Conservation (phyloP, 73 alveolate species). For the Tetrahymena thermophila region DNA sequence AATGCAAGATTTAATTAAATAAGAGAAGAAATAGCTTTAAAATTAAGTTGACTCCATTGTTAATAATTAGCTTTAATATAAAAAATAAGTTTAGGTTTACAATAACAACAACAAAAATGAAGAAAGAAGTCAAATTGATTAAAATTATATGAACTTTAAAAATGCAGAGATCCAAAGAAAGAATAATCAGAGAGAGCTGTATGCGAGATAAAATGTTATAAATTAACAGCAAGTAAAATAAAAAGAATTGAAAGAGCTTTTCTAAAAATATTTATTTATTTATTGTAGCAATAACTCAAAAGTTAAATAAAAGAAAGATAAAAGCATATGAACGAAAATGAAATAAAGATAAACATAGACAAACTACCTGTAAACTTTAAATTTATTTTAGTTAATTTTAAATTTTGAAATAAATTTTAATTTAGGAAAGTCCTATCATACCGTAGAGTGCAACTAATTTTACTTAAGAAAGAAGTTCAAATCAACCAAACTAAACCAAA, state of each 20-base stretch:
- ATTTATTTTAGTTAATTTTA: no score
- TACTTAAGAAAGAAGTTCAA: not conserved
- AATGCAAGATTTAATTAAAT: not conserved
- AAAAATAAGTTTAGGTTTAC: not conserved
- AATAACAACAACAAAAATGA: not conserved
- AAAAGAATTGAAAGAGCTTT: not conserved
- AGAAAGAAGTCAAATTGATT: not conserved
- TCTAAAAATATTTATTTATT: not conserved
- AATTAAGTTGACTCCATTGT: not conserved
- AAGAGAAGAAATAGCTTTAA: not conserved
- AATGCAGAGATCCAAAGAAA: not conserved
- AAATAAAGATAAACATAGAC: not conserved
- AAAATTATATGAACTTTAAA: not conserved
- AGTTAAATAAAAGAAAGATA: not conserved
- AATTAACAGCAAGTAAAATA: not conserved
- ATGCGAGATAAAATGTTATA: not conserved
- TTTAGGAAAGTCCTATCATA: not conserved
- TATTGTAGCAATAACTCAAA: not conserved
- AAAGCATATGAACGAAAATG: not conserved
- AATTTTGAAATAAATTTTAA: not conserved
- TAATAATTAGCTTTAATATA: not conserved
- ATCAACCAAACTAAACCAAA: not conserved
- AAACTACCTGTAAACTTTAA: not conserved
- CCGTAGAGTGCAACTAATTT: not conserved
- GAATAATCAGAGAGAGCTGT: not conserved